Base-by-base conservation (phyloP, 2,329 filamentous ascomycete genomes). In the Podosphaera xanthii region DNA sequence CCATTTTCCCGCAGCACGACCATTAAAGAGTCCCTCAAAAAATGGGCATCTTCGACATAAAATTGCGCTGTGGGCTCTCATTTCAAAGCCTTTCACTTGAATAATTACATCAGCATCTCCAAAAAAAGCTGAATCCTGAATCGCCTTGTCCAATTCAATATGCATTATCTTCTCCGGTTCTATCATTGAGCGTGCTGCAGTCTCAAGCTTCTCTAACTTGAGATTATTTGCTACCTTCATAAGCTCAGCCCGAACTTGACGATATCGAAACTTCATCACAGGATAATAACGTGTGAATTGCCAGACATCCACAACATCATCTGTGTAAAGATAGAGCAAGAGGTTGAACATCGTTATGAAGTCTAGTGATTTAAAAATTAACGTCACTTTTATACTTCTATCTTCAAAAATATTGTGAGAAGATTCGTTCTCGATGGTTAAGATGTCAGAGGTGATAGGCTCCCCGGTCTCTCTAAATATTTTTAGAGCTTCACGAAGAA, bases 31-130 rank as follows among this genome's bases (percentile, higher is more conserved):
- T 1, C 86, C 86, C 62, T 91, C 76, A 63, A 98, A 98, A 75
- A 96, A 98, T 0, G 88, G 89, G 65, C 90, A 96, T 63, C 92
- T 77, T 66, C 84, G 82, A 63, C 88, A 90, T 42, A 96, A 70
- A 2, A 97, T 71, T 3, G 82, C 76, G 63, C 87, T 91, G 66
- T 98, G 92, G 0, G 85, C 83, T 12, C 75, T 73, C 40, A 89
- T 72, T 35, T 83, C 83, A n/a, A 80, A 79, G 31, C 83, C 85
- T 61, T 86, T 81, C 9, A 97, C 76, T 64, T 95, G 83, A 22
- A 97, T 73, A 4, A 91, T 69, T 5, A 88, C 77, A 69, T 98
- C 90, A 2, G 82, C 84, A 66, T 87, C 84, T 5, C 84, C 80
- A 63, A 92, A 91, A 68, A 88, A 95, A 0, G 72, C 70, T 0